Evolutionary conservation across 805 yeast genomes (phyloP).

Genomic region (Candida ortonii): DNA sequence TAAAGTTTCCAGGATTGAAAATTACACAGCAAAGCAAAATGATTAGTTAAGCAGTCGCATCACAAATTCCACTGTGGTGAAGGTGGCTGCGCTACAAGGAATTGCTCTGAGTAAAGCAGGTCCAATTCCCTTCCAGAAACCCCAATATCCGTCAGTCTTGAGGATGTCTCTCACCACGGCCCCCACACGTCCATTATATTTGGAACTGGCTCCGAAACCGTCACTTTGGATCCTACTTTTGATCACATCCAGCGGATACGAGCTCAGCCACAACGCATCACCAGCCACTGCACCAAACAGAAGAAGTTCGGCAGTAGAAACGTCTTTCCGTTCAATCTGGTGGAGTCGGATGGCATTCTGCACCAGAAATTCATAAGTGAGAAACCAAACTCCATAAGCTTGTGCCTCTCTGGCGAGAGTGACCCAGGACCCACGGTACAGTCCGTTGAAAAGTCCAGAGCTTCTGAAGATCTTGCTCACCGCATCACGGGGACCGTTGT

Average conservation of each 20-base stretch:
- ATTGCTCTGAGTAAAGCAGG: constrained; percentile 60
- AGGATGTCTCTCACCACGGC: constrained; percentile 41
- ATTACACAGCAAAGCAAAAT: too few species aligned
- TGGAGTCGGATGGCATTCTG: constrained; percentile 34
- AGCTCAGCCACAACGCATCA: constrained; percentile 60
- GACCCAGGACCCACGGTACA: constrained; percentile 53
- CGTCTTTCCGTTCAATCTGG: constrained; percentile 42
- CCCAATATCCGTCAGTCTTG: constrained; percentile 42
- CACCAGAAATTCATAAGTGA: constrained; percentile 59
- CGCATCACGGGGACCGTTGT: constrained; percentile 43
- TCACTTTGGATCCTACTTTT: constrained; percentile 55
- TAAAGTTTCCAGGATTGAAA: too few species aligned
- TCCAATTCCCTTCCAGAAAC: constrained; percentile 62
- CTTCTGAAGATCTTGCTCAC: constrained; percentile 39
- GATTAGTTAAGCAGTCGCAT: constrained; percentile 49
- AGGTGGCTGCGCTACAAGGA: constrained; percentile 72
- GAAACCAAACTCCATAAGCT: constrained; percentile 75
- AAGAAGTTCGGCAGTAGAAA: constrained; percentile 55
- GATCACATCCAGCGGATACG: constrained; percentile 53
- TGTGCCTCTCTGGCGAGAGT: constrained; percentile 62
- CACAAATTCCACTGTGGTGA: constrained; percentile 72
- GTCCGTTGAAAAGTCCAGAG: constrained; percentile 44
- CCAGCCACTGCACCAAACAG: constrained; percentile 64
- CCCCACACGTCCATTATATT: constrained; percentile 39
- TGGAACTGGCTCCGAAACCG: constrained; percentile 41